Evolutionary conservation across 78 protist genomes (phyloP).

Genomic region (Dictyostelium firmibasis): DNA sequence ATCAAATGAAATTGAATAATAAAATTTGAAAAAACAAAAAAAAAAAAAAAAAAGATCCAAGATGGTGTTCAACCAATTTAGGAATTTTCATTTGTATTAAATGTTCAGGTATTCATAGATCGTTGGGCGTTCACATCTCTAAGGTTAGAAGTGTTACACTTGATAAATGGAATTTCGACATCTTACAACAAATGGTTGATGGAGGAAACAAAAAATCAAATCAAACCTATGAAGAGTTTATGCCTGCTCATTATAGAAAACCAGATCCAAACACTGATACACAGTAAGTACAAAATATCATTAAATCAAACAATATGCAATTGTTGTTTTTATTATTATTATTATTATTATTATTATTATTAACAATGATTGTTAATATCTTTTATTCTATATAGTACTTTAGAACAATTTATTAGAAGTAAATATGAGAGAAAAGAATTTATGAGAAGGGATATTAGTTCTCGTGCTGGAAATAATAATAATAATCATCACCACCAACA

Average conservation of each 20-base stretch:
- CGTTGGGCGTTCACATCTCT: constrained; percentile 89
- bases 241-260: constrained; percentile 49
- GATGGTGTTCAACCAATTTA: constrained; percentile 87
- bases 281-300: constrained; percentile 3
- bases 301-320: too few species aligned
- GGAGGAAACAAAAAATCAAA: constrained; percentile 82
- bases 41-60: constrained; percentile 44
- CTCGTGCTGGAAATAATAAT: not conserved
- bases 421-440: constrained; percentile 80
- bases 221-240: constrained; percentile 43
- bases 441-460: constrained; percentile 2
- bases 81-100: constrained; percentile 87
- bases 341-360: not conserved
- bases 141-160: constrained; percentile 82
- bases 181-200: constrained; percentile 77
- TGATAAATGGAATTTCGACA: constrained; percentile 80
- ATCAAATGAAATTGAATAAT: not conserved
- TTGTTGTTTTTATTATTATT: too few species aligned
- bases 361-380: not conserved
- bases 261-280: constrained; percentile 67
- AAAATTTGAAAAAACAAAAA: not conserved
- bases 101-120: constrained; percentile 90
- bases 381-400: not conserved
- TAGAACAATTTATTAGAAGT: constrained; percentile 63
- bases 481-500: not conserved